Conservation (phyloP, 768 basidiomycete genomes). For the Mycena floridula region DNA sequence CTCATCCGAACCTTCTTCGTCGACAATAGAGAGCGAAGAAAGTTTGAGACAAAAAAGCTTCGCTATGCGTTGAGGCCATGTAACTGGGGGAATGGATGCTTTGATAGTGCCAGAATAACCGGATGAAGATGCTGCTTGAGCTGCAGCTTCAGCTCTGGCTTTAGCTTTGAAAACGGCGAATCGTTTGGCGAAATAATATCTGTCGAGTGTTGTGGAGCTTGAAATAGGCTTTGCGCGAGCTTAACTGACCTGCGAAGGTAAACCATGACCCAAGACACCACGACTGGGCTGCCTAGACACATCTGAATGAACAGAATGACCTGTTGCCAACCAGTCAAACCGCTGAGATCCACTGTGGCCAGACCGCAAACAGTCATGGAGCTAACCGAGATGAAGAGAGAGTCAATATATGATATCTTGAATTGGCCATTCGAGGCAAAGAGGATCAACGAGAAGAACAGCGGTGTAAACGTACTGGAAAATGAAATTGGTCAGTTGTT, state of each 20-base stretch:
- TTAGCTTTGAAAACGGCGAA: constrained; percentile 57
- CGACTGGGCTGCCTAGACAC: constrained; percentile 68
- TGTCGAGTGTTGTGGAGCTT: constrained; percentile 18
- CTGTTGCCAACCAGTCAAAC: constrained; percentile 67
- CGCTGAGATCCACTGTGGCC: constrained; percentile 61
- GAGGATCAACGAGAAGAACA: constrained; percentile 74
- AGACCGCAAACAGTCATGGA: constrained; percentile 79
- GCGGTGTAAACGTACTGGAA: constrained; percentile 66
- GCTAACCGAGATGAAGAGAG: constrained; percentile 71
- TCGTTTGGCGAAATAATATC: constrained; percentile 66
- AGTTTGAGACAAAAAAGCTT: too few species aligned
- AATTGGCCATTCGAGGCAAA: constrained; percentile 76
- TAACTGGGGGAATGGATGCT: too few species aligned
- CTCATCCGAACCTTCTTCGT: neutral
- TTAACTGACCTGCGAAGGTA: constrained; percentile 57
- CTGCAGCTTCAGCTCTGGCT: too few species aligned
- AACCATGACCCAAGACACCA: constrained; percentile 82
- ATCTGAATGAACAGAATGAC: constrained; percentile 68
- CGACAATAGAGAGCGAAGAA: neutral
- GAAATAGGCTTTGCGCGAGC: constrained; percentile 1
- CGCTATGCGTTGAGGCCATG: too few species aligned
- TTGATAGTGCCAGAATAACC: too few species aligned
- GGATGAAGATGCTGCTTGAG: constrained; percentile 19
- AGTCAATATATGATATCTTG: constrained; percentile 70
- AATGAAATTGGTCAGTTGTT: constrained; percentile 5